Evolutionary conservation across 441 rosid species (phyloP).

Genomic region (Brassica hybrid): DNA sequence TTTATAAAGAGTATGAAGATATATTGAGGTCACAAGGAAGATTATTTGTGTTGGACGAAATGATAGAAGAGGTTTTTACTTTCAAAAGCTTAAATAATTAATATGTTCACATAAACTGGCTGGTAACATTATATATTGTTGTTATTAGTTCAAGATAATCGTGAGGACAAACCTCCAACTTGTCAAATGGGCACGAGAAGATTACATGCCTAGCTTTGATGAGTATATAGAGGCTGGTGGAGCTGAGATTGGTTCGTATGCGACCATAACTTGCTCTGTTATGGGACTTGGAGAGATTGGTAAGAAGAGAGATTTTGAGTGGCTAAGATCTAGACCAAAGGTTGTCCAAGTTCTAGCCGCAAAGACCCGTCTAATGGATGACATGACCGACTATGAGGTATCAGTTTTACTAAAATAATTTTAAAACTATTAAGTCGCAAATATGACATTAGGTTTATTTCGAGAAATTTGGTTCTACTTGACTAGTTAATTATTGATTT

Average conservation of each 20-base stretch:
- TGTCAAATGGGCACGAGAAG: conserved; percentile 17
- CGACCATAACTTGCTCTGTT: conserved; percentile 1
- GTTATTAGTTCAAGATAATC: conserved; percentile 2
- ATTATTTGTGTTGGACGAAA: conserved; percentile 1
- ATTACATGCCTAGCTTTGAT: conserved; percentile 9
- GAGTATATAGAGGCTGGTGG: conserved; percentile 18
- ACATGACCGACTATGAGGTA: conserved; percentile 18
- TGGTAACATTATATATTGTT: not conserved
- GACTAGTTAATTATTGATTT: not conserved
- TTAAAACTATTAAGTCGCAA: not conserved
- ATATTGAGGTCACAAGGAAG: conserved; percentile 20
- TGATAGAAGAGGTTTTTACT: conserved; percentile 30
- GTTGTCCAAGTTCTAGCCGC: not conserved
- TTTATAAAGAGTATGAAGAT: conserved; percentile 28
- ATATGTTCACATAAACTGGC: not conserved
- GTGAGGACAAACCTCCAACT: conserved; percentile 24
- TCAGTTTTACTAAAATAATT: not conserved
- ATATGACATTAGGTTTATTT: not conserved
- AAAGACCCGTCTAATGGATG: conserved; percentile 24
- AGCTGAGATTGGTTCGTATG: conserved; percentile 23
- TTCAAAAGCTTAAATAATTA: not conserved
- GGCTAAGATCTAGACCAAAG: conserved; percentile 28
- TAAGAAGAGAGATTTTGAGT: conserved; percentile 10
- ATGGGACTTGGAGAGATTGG: conserved; percentile 16
- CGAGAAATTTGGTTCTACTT: not conserved